Evolutionary conservation across 345 rosid genomes (phyloP).

Genomic region (Dipteronia dyeriana): DNA sequence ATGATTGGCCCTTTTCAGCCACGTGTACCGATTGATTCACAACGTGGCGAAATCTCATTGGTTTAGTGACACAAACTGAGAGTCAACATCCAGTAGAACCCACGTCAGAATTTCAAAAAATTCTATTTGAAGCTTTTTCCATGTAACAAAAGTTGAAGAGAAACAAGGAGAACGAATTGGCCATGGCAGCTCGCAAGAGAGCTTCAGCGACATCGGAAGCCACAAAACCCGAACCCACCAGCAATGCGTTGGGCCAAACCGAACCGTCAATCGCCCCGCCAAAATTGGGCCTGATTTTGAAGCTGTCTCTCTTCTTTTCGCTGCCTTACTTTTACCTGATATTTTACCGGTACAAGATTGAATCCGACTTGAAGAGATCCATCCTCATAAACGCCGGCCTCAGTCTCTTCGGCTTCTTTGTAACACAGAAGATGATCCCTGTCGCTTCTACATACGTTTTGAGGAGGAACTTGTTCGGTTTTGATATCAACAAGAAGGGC

Average conservation of each 20-base stretch:
- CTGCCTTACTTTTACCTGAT: slow-evolving; percentile 68
- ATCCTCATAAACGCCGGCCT: slow-evolving; percentile 83
- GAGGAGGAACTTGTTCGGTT: slow-evolving; percentile 87
- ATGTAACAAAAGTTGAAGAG: background rate
- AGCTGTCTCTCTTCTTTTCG: slow-evolving; percentile 53
- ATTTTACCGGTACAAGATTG: slow-evolving; percentile 61
- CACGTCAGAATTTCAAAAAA: background rate
- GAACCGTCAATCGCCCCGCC: slow-evolving; percentile 73
- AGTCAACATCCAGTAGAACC: background rate
- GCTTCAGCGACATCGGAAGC: slow-evolving; percentile 29
- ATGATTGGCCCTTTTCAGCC: no score
- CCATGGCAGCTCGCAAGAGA: slow-evolving; percentile 52
- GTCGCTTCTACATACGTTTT: slow-evolving; percentile 84
- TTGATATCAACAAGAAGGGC: slow-evolving; percentile 89
- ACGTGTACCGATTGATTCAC: no score
- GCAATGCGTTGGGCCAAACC: slow-evolving; percentile 7
- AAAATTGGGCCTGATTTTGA: slow-evolving; percentile 54
- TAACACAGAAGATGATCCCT: slow-evolving; percentile 78
- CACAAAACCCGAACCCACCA: slow-evolving; percentile 12
- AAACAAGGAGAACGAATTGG: background rate
- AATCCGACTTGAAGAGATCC: slow-evolving; percentile 61
- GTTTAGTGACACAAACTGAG: background rate
- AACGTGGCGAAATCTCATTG: no score
- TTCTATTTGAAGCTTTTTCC: background rate
- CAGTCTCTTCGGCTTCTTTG: slow-evolving; percentile 73